phyloP scores from a whole-genome alignment of 495 filamentous ascomycete genomes.

The Xylaria venustula region DNA sequence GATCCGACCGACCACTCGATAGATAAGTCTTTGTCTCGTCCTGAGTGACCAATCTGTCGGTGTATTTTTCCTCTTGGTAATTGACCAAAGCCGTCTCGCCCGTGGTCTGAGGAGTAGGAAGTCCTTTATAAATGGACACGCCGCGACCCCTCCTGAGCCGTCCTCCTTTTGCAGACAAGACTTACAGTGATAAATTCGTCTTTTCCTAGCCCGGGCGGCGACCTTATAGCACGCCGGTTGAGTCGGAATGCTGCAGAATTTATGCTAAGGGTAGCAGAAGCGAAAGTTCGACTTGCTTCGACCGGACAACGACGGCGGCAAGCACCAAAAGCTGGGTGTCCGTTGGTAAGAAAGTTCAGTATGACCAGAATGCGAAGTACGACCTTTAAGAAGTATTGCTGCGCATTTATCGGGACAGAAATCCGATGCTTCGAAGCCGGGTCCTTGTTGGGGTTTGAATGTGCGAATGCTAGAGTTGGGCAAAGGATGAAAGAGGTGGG shows the following conservation, averaged over 20 bases:
- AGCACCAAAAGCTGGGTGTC: neutral
- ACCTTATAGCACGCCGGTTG: neutral
- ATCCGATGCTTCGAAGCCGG: neutral
- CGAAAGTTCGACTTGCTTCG: neutral
- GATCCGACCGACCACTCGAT: constrained; percentile 11
- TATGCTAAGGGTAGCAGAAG: neutral
- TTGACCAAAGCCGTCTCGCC: neutral
- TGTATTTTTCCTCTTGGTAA: neutral
- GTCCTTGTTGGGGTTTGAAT: neutral
- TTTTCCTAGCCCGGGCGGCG: neutral
- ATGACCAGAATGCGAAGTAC: neutral
- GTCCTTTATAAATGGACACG: neutral
- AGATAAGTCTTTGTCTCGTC: neutral
- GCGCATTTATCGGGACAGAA: neutral
- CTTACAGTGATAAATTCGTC: neutral
- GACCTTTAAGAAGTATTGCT: neutral
- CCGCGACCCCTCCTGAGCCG: neutral
- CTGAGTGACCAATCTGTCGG: neutral
- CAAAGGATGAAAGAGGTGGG: neutral
- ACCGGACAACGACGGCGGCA: neutral
- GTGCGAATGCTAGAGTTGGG: neutral
- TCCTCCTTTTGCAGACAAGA: neutral
- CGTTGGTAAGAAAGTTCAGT: neutral
- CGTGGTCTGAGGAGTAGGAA: neutral
- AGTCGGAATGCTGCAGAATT: constrained; percentile 12